Base-by-base conservation (phyloP, 2,329 filamentous ascomycete species). In the Aspergillus aculeatinus region DNA sequence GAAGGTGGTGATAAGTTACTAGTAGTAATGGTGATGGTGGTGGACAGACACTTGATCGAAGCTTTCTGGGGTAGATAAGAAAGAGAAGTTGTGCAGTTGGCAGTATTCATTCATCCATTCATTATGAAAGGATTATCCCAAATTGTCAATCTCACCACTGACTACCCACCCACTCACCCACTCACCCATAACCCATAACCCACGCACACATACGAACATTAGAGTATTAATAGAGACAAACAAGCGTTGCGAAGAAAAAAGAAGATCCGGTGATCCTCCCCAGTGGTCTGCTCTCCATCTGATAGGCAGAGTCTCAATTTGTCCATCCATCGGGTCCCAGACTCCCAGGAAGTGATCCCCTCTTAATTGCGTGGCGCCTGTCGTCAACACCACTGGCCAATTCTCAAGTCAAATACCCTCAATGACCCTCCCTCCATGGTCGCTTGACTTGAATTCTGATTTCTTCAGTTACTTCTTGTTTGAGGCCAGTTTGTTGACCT, bases 341-440 rank as follows among this genome's bases (percentile, higher is more conserved):
- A 29, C 27, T 29, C 27, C 27, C 27, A 29, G 27, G 27, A 51
- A 48, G 29, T 52, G 48, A 51, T 48, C 42, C 60, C 61, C 57
- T 61, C 59, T 61, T 39, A 48, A 67, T 70, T 70, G 69, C 68
- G 69, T 70, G 69, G 68, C 69, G 65, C 51, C 60, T 62, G 65
- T 66, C 65, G 66, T 69, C 68, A 67, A 69, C 57, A 51, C 55
- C 57, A 57, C 25, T 51, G 47, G 51, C 57, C 35, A 12, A 21
- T 58, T 54, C 44, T 54, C 44, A 57, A 63, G 52, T 64, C 62
- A 67, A 65, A 66, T 62, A 55, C 47, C 60, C 55, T 65, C 63
- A 52, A 52, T 54, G 48, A 27, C 64, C 62, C 62, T 57, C 51
- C 29, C 31, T 35, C 12, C 11, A 35, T 9, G 33, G 21, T 42